Base-by-base conservation (phyloP, 768 basidiomycete species). In the Nevesoporus exiguus region DNA sequence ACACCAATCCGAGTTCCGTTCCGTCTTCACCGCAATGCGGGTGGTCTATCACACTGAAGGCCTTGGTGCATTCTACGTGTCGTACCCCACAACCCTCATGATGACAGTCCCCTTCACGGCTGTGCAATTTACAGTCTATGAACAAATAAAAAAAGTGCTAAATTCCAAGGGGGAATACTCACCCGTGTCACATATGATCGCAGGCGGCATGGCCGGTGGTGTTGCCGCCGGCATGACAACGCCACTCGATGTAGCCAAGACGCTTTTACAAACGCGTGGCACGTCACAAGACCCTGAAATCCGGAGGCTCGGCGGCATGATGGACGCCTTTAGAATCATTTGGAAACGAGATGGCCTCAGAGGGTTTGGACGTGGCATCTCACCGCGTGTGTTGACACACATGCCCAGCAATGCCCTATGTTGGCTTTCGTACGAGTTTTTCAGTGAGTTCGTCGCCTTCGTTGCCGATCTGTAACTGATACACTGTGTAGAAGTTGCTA, bases 101-200 rank as follows among this genome's bases (percentile, higher is more conserved):
- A 98, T 99, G 80, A 87, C 92, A 42, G 90, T 99, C 55, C 97
- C 97, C 3, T 98, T 98, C 77, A 98, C 95, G 61, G 97, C 97
- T 51, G 95, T 94, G 45, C 97, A 99, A 70, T 98, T 92, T 74
- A 91, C 93, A 8, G 90, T 93, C 8, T 99, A 99, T 74, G 97
- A 98, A 71, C 88, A 90, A 66, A 69, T 95, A 56, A 98, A 98
- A 75, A 78, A 76, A 52, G 69, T 90, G 50, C 74, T 96, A 68
- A 99, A 98, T 71, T 92, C 97, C 7, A 73, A 78, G 34, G 85
- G 87, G 43, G 80, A 82, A 47, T 99, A 99, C 72, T 95, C 93
- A 19, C 97, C 97, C n/a, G 67, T 82, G 40, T 90, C 95, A 36
- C 97, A 99, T 73, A 89, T 97, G 56, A 75, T 87, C 43, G 90